phyloP scores from a whole-genome alignment of 208 protist genomes.

The Leishmania lainsoni region DNA sequence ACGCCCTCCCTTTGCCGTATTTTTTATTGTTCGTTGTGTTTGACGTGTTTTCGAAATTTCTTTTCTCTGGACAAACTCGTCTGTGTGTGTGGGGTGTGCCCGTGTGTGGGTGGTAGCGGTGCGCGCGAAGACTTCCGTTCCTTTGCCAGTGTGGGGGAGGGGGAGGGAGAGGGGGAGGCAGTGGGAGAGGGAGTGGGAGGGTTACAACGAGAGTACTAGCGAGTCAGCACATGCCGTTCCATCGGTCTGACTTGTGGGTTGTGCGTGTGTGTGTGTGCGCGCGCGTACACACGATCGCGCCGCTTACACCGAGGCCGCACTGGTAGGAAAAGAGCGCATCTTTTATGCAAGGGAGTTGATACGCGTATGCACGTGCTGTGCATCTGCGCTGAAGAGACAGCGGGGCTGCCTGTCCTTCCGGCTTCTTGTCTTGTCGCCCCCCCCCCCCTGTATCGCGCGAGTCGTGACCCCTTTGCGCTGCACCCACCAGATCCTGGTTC shows the following conservation, averaged over 20 bases:
- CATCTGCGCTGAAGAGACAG: not conserved
- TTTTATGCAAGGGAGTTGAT: not conserved
- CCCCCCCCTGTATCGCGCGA: not conserved
- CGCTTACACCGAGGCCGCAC: not conserved
- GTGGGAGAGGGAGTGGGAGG: not conserved
- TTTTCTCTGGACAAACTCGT: not conserved
- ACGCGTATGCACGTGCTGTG: not conserved
- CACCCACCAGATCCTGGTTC: not conserved
- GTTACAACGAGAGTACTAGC: not conserved
- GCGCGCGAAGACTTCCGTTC: not conserved
- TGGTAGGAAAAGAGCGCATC: not conserved
- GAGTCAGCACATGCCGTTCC: not conserved
- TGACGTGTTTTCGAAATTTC: too few species aligned
- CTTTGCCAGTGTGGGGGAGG: not conserved
- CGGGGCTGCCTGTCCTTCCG: not conserved
- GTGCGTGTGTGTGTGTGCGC: constrained; percentile 2
- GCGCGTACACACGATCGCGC: not conserved
- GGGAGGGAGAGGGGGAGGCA: not conserved
- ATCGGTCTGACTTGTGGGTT: not conserved
- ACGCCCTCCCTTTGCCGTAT: not conserved
- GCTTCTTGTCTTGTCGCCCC: not conserved
- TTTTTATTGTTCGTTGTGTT: not conserved
- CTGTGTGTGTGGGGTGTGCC: not conserved
- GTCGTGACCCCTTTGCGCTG: not conserved
- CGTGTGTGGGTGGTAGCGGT: not conserved